Conservation (phyloP, 1,284 basidiomycete species). For the Ceratobasidium sp. region DNA sequence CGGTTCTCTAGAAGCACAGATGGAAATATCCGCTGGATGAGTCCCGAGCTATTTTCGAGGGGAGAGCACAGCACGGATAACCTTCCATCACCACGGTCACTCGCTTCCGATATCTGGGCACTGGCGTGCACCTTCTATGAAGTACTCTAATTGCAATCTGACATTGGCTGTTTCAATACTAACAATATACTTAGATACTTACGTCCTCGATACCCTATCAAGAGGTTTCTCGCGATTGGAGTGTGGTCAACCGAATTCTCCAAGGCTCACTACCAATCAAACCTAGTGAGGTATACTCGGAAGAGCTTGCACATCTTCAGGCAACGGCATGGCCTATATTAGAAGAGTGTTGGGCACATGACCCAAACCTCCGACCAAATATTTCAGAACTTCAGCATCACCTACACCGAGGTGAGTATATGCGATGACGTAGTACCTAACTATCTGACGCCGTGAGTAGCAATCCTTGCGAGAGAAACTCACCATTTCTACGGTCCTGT, state of each 20-base stretch:
- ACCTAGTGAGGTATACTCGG: background rate
- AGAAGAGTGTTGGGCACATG: background rate
- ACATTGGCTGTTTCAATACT: background rate
- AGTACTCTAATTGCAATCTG: background rate
- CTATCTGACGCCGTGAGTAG: background rate
- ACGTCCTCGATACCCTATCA: conserved; percentile 4
- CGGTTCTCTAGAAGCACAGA: conserved; percentile 21
- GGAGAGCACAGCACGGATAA: background rate
- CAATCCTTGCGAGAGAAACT: conserved; percentile 4
- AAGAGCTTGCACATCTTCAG: conserved; percentile 8
- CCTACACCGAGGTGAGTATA: conserved; percentile 3
- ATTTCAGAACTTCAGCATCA: background rate
- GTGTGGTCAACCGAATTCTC: background rate
- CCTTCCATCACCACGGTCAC: conserved; percentile 1
- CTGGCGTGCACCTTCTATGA: conserved; percentile 36
- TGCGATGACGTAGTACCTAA: background rate
- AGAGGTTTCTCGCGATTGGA: background rate
- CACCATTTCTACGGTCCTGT: conserved; percentile 16
- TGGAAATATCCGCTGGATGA: conserved; percentile 18
- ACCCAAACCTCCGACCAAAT: background rate
- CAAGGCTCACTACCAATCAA: background rate
- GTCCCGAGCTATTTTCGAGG: conserved; percentile 23
- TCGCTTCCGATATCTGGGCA: conserved; percentile 36
- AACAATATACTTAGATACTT: background rate
- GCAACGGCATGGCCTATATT: conserved; percentile 27